phyloP scores from a whole-genome alignment of 352 stramenopile genomes.

The Peronospora destructor region DNA sequence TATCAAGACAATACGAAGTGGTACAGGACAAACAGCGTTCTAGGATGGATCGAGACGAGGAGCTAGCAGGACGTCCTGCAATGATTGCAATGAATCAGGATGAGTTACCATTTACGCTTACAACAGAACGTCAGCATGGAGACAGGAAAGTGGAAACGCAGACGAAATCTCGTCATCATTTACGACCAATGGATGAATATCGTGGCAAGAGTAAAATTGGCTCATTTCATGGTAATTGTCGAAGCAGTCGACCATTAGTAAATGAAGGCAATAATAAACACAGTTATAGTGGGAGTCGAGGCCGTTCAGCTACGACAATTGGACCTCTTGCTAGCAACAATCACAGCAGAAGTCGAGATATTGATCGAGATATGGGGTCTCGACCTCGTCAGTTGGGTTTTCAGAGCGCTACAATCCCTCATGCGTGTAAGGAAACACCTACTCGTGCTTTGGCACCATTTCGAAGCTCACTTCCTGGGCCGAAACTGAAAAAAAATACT shows the following conservation, averaged over 20 bases:
- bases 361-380: neutral
- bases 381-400: neutral
- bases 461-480: constrained; percentile 6
- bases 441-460: constrained; percentile 6
- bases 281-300: constrained; percentile 13
- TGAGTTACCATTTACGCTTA: constrained; percentile 20
- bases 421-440: neutral
- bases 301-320: constrained; percentile 7
- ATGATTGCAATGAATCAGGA: constrained; percentile 29
- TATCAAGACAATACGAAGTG: constrained; percentile 6
- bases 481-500: neutral
- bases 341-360: neutral
- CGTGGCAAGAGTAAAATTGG: constrained; percentile 18
- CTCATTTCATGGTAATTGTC: constrained; percentile 7
- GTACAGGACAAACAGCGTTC: constrained; percentile 1
- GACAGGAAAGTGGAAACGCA: constrained; percentile 5
- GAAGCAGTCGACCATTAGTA: constrained; percentile 1
- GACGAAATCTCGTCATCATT: constrained; percentile 12
- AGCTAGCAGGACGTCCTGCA: constrained; percentile 20
- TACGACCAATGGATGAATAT: constrained; percentile 9
- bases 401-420: too few species aligned
- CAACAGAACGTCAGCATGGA: constrained; percentile 4
- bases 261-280: constrained; percentile 14
- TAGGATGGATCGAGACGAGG: constrained; percentile 11
- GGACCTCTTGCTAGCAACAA: neutral